These are phyloP conservation scores for Balakata baccata DNA, from an alignment of 345 rosid species.

Conservation along the genomic window DNA sequence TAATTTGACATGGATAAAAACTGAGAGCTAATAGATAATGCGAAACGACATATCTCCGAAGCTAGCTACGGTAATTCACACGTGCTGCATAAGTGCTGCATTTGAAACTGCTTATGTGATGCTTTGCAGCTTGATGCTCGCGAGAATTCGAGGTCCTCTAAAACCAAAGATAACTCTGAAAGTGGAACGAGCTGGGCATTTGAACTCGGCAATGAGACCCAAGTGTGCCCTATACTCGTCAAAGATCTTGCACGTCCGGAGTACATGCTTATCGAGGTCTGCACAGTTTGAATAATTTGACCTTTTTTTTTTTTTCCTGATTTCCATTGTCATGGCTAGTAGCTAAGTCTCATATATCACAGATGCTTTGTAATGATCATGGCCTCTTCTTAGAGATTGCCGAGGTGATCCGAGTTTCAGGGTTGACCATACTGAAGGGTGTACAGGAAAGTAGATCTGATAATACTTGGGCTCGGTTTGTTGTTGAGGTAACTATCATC, in stretches of 20 bases:
- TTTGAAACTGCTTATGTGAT: neutral
- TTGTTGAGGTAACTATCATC: slow-evolving; percentile 47
- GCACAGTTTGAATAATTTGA: neutral
- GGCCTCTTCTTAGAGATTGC: slow-evolving; percentile 55
- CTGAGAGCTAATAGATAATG: too few species aligned
- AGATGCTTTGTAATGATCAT: slow-evolving; percentile 62
- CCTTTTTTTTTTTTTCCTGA: neutral
- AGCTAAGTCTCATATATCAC: slow-evolving; percentile 5
- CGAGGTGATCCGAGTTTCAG: slow-evolving; percentile 39
- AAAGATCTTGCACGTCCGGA: slow-evolving; percentile 59
- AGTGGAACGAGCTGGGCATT: slow-evolving; percentile 45
- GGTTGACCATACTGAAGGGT: slow-evolving; percentile 52
- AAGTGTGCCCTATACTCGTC: slow-evolving; percentile 52
- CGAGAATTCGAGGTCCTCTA: slow-evolving; percentile 29
- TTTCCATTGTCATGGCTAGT: too few species aligned
- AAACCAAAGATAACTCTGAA: slow-evolving; percentile 20
- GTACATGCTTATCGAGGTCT: slow-evolving; percentile 58
- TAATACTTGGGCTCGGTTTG: slow-evolving; percentile 58
- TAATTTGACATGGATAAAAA: too few species aligned
- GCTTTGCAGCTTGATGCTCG: slow-evolving; percentile 26
- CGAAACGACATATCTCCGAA: too few species aligned
- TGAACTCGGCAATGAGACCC: slow-evolving; percentile 42
- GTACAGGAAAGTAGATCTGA: slow-evolving; percentile 33
- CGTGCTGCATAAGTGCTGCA: too few species aligned
- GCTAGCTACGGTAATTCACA: too few species aligned